phyloP scores from a whole-genome alignment of 345 rosid genomes.

The Eucalyptus erythrocorys region DNA sequence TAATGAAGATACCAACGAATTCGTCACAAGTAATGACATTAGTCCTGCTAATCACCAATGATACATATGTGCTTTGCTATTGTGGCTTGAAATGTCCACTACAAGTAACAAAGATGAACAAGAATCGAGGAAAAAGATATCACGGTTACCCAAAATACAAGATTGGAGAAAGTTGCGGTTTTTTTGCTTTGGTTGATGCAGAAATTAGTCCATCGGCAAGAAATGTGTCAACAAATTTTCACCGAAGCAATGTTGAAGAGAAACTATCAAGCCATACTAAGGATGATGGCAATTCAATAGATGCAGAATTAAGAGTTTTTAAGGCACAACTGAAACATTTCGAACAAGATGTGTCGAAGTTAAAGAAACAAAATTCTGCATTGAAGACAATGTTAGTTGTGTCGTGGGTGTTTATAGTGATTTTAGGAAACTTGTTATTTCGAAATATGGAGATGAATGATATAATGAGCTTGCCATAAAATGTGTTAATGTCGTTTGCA shows the following conservation, averaged over 20 bases:
- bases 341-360: too few relatives aligned
- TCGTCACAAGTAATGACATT: not conserved
- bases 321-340: not conserved
- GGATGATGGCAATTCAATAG: not conserved
- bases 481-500: too few relatives aligned
- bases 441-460: too few relatives aligned
- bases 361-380: too few relatives aligned
- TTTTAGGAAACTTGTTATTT: too few relatives aligned
- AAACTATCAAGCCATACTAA: not conserved
- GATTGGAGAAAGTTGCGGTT: not conserved
- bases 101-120: not conserved
- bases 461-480: too few relatives aligned
- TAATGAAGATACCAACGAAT: too few relatives aligned
- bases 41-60: not conserved
- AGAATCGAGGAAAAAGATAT: not conserved
- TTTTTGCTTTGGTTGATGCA: not conserved
- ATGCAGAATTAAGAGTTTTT: not conserved
- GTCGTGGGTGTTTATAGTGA: too few relatives aligned
- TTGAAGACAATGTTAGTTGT: too few relatives aligned
- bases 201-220: not conserved
- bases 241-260: not conserved
- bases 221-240: not conserved
- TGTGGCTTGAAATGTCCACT: not conserved
- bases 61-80: not conserved
- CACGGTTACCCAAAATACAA: not conserved